Evolutionary conservation across 305 asterid species (phyloP).

Genomic region (Fraxinus greggii): DNA sequence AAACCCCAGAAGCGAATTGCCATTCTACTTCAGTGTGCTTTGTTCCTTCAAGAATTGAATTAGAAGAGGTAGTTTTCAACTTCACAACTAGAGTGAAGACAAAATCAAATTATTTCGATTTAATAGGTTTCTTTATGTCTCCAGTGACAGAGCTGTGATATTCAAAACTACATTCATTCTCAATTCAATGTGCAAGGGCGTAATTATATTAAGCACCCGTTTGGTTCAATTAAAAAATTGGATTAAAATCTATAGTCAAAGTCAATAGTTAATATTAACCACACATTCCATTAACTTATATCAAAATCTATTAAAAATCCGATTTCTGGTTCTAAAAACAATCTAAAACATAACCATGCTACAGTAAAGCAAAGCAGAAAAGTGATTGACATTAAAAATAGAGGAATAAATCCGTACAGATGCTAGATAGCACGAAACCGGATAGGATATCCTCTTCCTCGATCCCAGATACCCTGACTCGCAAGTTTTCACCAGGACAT

Average conservation of each 20-base stretch:
- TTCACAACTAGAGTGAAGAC: not conserved
- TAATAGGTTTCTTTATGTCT: not conserved
- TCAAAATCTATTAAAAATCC: not conserved
- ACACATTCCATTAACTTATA: not conserved
- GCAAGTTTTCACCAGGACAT: slow-evolving; percentile 96
- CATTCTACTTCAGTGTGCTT: not conserved
- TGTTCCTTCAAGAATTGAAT: not conserved
- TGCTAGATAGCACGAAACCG: slow-evolving; percentile 75
- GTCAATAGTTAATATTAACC: not conserved
- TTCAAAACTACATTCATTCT: not conserved
- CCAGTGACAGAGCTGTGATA: not conserved
- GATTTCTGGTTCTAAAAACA: not conserved
- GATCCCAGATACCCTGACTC: slow-evolving; percentile 84
- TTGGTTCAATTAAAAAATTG: not conserved
- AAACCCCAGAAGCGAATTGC: not conserved
- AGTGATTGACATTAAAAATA: not conserved
- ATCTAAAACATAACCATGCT: not conserved
- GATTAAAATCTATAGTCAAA: not conserved
- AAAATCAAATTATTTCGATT: not conserved
- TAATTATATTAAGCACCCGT: not conserved
- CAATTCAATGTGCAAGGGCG: not conserved
- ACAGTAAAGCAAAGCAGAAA: slow-evolving; percentile 1
- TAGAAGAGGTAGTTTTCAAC: not conserved
- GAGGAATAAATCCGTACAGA: slow-evolving; percentile 42
- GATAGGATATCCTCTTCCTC: slow-evolving; percentile 87